Conservation (phyloP, 768 basidiomycete genomes). For the Lactarius evosmus region DNA sequence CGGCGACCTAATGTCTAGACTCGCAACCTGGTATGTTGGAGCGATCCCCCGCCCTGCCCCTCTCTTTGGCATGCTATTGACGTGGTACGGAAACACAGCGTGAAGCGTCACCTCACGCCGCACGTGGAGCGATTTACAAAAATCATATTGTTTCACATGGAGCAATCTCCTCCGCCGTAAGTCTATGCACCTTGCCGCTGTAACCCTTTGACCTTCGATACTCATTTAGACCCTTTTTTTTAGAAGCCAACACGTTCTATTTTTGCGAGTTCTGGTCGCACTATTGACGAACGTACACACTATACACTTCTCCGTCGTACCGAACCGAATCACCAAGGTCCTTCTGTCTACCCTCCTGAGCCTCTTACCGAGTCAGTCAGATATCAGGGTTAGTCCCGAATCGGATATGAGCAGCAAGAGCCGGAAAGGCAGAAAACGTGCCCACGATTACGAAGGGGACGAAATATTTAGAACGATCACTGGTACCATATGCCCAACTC, state of each 20-base stretch:
- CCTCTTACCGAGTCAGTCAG: slow-evolving; percentile 32
- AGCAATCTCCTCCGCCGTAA: slow-evolving; percentile 51
- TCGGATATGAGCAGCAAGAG: slow-evolving; percentile 33
- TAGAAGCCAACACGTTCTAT: slow-evolving; percentile 19
- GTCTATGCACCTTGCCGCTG: slow-evolving; percentile 29
- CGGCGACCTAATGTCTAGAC: slow-evolving; percentile 47
- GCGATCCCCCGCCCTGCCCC: slow-evolving; percentile 5
- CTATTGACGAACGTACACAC: slow-evolving; percentile 20
- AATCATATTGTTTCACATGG: slow-evolving; percentile 57
- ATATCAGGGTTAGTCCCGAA: slow-evolving; percentile 32
- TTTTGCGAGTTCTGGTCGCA: slow-evolving; percentile 20
- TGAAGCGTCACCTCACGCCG: slow-evolving; percentile 52
- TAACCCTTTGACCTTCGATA: not conserved
- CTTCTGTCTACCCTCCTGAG: slow-evolving; percentile 22
- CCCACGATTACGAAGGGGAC: slow-evolving; percentile 70
- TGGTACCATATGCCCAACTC: slow-evolving; percentile 47
- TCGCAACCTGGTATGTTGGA: slow-evolving; percentile 48
- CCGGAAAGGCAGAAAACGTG: slow-evolving; percentile 65
- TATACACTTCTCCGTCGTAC: slow-evolving; percentile 15
- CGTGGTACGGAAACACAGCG: slow-evolving; percentile 38
- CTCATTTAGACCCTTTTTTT: slow-evolving; percentile 14
- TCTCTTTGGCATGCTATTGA: not conserved
- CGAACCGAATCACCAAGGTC: slow-evolving; percentile 25
- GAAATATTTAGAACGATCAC: slow-evolving; percentile 57
- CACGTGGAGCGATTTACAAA: slow-evolving; percentile 52